Evolutionary conservation across 2,329 filamentous ascomycete species (phyloP).

Genomic region (Aaosphaeria arxii): DNA sequence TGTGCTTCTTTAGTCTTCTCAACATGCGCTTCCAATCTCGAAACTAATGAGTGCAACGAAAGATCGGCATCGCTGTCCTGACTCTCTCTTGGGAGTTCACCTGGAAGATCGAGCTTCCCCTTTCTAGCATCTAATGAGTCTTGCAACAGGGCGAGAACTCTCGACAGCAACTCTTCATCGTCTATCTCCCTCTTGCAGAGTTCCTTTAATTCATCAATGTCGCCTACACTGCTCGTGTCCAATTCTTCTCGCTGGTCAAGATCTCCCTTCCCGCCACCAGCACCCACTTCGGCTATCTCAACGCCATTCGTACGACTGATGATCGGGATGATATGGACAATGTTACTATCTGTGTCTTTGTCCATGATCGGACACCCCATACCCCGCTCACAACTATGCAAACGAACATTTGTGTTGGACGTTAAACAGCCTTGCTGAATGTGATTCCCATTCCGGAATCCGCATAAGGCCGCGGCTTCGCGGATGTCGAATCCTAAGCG

Average conservation of each 20-base stretch:
- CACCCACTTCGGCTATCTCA: constrained; percentile 69
- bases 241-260: constrained; percentile 66
- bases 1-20: not conserved
- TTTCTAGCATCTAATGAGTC: constrained; percentile 11
- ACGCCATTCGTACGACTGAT: constrained; percentile 63
- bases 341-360: constrained; percentile 43
- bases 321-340: constrained; percentile 77
- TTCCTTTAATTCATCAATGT: constrained; percentile 52
- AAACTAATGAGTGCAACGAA: constrained; percentile 30
- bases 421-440: constrained; percentile 71
- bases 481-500: constrained; percentile 36
- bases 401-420: constrained; percentile 53
- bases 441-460: constrained; percentile 72
- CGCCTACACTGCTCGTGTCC: constrained; percentile 50
- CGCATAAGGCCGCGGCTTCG: constrained; percentile 67
- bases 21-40: constrained; percentile 17
- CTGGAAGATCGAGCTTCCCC: constrained; percentile 21
- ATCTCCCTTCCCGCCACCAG: constrained; percentile 77
- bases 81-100: constrained; percentile 21
- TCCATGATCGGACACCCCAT: constrained; percentile 56
- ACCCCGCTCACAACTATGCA: constrained; percentile 85
- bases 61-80: constrained; percentile 22
- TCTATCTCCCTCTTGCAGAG: constrained; percentile 46
- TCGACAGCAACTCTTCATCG: constrained; percentile 30
- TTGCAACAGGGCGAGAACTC: constrained; percentile 36